Percentiles rank a stretch among this genome's conserved stretches.
Evolutionary conservation across 2,329 filamentous ascomycete genomes (phyloP).

Genomic region (Claviceps maximensis): DNA sequence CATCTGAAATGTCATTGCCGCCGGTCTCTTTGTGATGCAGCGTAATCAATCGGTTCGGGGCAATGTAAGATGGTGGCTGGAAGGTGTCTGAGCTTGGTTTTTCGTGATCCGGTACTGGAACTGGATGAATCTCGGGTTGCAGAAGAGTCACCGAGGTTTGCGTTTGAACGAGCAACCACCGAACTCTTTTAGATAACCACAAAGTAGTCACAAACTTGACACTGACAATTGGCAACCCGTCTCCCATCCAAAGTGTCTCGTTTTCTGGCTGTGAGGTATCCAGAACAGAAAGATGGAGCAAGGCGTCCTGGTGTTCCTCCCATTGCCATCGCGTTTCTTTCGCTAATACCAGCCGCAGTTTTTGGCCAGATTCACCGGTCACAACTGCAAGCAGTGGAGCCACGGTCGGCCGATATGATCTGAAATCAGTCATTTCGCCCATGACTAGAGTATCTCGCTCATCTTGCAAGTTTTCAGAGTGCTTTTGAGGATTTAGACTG

Average conservation of each 20-base stretch:
- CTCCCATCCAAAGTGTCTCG: slow-evolving; percentile 40
- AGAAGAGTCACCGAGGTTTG: slow-evolving; percentile 37
- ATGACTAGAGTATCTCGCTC: slow-evolving; percentile 33
- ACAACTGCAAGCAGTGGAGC: slow-evolving; percentile 31
- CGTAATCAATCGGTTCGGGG: slow-evolving; percentile 39
- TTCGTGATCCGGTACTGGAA: slow-evolving; percentile 18
- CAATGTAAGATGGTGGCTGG: slow-evolving; percentile 35
- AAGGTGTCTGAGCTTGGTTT: slow-evolving; percentile 3
- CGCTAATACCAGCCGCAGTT: slow-evolving; percentile 41
- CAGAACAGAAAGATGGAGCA: slow-evolving; percentile 32
- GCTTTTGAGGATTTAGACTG: slow-evolving; percentile 20
- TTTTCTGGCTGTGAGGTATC: slow-evolving; percentile 30
- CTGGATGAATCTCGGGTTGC: slow-evolving; percentile 33
- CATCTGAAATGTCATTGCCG: slow-evolving; percentile 43
- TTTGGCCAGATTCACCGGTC: slow-evolving; percentile 43
- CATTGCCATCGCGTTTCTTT: slow-evolving; percentile 41
- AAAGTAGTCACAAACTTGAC: slow-evolving; percentile 34
- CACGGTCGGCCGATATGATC: slow-evolving; percentile 13
- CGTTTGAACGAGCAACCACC: slow-evolving; percentile 43
- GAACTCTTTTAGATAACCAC: slow-evolving; percentile 23
- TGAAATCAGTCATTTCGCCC: slow-evolving; percentile 37
- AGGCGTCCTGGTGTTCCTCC: slow-evolving; percentile 29
- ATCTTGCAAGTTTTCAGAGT: slow-evolving; percentile 13
- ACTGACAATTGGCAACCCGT: slow-evolving; percentile 34
- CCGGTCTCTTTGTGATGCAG: slow-evolving; percentile 41